Evolutionary conservation across 2,329 filamentous ascomycete species (phyloP).

Genomic region (Phialemonium atrogriseum): DNA sequence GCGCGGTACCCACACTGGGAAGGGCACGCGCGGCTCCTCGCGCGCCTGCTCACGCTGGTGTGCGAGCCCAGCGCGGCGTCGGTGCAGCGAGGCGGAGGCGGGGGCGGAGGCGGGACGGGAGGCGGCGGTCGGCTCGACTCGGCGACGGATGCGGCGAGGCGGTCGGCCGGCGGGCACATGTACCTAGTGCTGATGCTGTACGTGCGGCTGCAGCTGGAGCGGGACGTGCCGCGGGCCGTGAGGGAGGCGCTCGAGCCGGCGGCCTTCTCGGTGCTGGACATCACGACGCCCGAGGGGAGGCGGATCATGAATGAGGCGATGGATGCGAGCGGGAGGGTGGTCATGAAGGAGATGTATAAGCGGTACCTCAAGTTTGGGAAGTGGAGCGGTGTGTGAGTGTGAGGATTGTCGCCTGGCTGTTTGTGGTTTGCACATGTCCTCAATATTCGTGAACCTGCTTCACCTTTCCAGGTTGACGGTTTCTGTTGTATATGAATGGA

Average conservation of each 20-base stretch:
- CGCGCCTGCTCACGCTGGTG: slow-evolving; percentile 48
- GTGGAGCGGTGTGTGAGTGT: slow-evolving; percentile 51
- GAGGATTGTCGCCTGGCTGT: too few species aligned
- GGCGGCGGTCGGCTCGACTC: slow-evolving; percentile 44
- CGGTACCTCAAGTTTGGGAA: slow-evolving; percentile 55
- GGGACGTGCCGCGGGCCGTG: slow-evolving; percentile 38
- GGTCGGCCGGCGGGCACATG: slow-evolving; percentile 54
- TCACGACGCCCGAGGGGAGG: slow-evolving; percentile 45
- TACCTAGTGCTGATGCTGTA: slow-evolving; percentile 52
- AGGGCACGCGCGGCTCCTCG: slow-evolving; percentile 41
- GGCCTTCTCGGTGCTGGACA: slow-evolving; percentile 49
- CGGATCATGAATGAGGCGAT: slow-evolving; percentile 52
- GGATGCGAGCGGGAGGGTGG: slow-evolving; percentile 49
- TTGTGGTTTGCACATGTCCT: too few species aligned
- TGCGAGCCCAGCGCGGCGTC: slow-evolving; percentile 16
- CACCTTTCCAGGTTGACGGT: too few species aligned
- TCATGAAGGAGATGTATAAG: slow-evolving; percentile 50
- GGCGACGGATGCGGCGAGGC: slow-evolving; percentile 52
- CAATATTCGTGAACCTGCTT: too few species aligned
- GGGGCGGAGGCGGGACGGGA: slow-evolving; percentile 36
- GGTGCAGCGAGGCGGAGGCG: slow-evolving; percentile 14
- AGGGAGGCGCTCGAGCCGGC: slow-evolving; percentile 49
- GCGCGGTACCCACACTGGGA: slow-evolving; percentile 26
- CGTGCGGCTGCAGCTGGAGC: slow-evolving; percentile 52
- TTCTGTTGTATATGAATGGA: too few species aligned